Base-by-base conservation (phyloP, 148 eudicot species). In the Rhododendron griersonianum region DNA sequence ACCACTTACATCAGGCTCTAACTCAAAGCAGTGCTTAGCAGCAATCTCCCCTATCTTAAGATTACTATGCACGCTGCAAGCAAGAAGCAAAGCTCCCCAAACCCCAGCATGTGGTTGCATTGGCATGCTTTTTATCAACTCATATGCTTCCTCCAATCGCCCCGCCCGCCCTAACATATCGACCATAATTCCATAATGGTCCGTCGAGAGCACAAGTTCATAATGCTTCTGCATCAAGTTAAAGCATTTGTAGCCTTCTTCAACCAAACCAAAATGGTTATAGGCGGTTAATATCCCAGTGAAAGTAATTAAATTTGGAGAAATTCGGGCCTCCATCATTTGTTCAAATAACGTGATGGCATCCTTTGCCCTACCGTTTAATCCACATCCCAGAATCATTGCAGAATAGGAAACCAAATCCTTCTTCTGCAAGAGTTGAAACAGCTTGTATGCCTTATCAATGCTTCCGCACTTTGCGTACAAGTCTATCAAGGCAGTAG, bases 21-120 rank as follows among this genome's bases (percentile, higher is more conserved):
- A 86, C 67, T 92, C 88, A 84, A 91, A 91, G 90, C 98, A 96
- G 28, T 90, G 91, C 71, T 86, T 91, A 47, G 96, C 95, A 28
- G 98, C 96, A 86, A 93, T 39, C 90, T 96, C 96, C 13, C 95
- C 98, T 55, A 96, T 89, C 87, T 91, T 93, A 25, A 94, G 87
- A 84, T 96, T 92, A 87, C 91, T 91, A 84, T 96, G 95, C 75
- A 92, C 47, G 85, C 91, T 94, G 78, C 98, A 96, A 81, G 94
- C 94, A 84, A 91, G 93, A 87, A 95, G 96, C 92, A 96, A 88
- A 25, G 98, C 98, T 71, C 98, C 98, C 98, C 98, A 95, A 65
- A 96, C 96, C 53, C 98, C 98, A 45, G 95, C 90, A 90, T 93
- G 94, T 30, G 98, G 98, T 57, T 89, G 84, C 87, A 92, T 88